These are phyloP conservation scores for Aspergillus versicolor DNA, from an alignment of 2,329 filamentous ascomycete genomes.

Conservation along the genomic window DNA sequence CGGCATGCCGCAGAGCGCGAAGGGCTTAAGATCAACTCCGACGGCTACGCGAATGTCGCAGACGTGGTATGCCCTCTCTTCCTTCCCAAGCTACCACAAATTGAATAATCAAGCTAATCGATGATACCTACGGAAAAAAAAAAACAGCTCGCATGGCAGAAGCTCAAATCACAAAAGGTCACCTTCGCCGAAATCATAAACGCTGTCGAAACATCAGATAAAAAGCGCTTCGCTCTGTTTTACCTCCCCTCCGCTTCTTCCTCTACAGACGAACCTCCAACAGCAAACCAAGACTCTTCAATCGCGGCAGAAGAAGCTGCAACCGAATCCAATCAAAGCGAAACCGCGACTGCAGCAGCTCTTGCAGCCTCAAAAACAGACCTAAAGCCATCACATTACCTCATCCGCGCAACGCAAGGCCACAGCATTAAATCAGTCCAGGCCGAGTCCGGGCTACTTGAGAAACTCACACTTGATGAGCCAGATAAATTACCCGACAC, in stretches of 20 bases:
- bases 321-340: background rate
- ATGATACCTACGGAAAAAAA: background rate
- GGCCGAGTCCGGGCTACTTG: slow-evolving; percentile 64
- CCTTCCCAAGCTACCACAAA: background rate
- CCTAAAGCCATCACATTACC: slow-evolving; percentile 66
- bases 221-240: slow-evolving; percentile 85
- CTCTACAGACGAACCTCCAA: slow-evolving; percentile 16
- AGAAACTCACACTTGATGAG: slow-evolving; percentile 60
- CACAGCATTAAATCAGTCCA: slow-evolving; percentile 76
- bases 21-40: slow-evolving; percentile 56
- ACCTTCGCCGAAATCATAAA: slow-evolving; percentile 71
- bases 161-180: slow-evolving; percentile 67
- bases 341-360: slow-evolving; percentile 24
- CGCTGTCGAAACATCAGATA: slow-evolving; percentile 74
- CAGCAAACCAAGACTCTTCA: background rate
- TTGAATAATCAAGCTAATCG: background rate
- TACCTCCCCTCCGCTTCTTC: slow-evolving; percentile 40
- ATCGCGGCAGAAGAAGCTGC: background rate
- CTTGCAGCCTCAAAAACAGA: slow-evolving; percentile 44
- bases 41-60: slow-evolving; percentile 61
- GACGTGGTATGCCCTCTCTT: slow-evolving; percentile 52
- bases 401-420: slow-evolving; percentile 94
- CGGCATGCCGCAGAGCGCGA: slow-evolving; percentile 63
- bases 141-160: slow-evolving; percentile 54
- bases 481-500: slow-evolving; percentile 53